Base-by-base conservation (phyloP, 805 yeast species). In the Candida nonsorbophila region DNA sequence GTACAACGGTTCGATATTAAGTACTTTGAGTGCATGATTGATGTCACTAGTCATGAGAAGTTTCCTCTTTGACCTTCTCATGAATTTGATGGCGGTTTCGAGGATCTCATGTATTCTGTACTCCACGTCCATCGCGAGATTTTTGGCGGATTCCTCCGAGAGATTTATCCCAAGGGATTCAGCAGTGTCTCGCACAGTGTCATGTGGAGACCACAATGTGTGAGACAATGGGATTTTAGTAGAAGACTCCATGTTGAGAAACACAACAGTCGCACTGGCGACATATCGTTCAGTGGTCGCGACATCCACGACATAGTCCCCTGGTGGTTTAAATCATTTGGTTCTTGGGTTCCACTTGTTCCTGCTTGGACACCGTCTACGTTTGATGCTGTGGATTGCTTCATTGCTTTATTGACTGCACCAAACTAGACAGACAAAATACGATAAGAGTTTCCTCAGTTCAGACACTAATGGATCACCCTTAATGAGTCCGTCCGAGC, bases 81-180 rank as follows among this genome's bases (percentile, higher is more conserved):
- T 92, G 57, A 90, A 90, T 55, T 92, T 92, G 32, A 83, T 77
- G 13, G 98, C 97, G 41, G 92, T 95, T 53, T 92, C 98, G 36
- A 94, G 64, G 22, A 92, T 84, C 58, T 92, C 97, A 53, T 90
- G 90, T 41, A 92, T 84, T 38, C 98, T 74, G 54, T 94, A 92
- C 60, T 92, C 99, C n/a, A 92, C 94, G 53, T 92, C 99, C 98
- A 92, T 92, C 5, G 99, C 97, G 37, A 92, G 63, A 38, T 92
- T 85, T 49, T 86, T 84, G 27, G 96, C 83, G 2, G 90, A 95
- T 36, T 94, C 98, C 30, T 90, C 97, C 18, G 85, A 84, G 27
- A 92, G 63, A 33, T 64, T 76, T 20, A 92, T 69, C 1, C 98
- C 98, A 7, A 92, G 64, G 3, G 86, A 74, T 51, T 92, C 98